Percentiles rank a stretch among this genome's conserved stretches.
Evolutionary conservation across 1,284 basidiomycete genomes (phyloP).

Genomic region (Cryptococcus sp.): DNA sequence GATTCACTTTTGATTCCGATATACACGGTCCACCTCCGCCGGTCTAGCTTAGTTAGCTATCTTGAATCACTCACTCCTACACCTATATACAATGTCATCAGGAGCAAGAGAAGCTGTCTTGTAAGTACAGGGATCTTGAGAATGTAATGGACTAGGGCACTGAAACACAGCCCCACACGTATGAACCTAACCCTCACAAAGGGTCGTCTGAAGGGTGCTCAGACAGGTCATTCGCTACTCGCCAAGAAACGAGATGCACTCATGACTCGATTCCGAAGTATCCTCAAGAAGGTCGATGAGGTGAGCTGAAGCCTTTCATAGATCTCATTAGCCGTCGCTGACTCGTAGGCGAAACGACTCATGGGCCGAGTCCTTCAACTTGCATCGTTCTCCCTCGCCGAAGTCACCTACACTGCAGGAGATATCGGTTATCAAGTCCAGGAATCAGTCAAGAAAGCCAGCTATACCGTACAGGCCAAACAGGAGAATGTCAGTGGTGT

Average conservation of each 20-base stretch:
- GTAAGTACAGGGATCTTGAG: slow-evolving; percentile 23
- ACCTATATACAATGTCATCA: slow-evolving; percentile 26
- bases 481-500: slow-evolving; percentile 99
- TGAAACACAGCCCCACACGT: slow-evolving; percentile 61
- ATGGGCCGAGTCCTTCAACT: slow-evolving; percentile 99
- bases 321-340: too few species aligned
- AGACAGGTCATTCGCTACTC: slow-evolving; percentile 93
- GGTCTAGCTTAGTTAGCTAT: neutral
- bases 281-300: slow-evolving; percentile 89
- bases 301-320: too few species aligned
- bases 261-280: slow-evolving; percentile 84
- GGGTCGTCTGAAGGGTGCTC: slow-evolving; percentile 87
- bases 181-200: slow-evolving; percentile 96
- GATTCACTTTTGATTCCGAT: neutral
- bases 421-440: slow-evolving; percentile 93
- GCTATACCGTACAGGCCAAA: slow-evolving; percentile 88
- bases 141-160: neutral
- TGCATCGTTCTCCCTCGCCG: slow-evolving; percentile 96
- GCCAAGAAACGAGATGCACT: slow-evolving; percentile 97
- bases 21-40: neutral
- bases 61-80: neutral
- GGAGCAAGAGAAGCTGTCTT: slow-evolving; percentile 88
- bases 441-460: slow-evolving; percentile 63
- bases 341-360: slow-evolving; percentile 93
- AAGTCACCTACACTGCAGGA: slow-evolving; percentile 95